phyloP scores from a whole-genome alignment of 305 asterid genomes.

The Fraxinus xanthoxyloides region DNA sequence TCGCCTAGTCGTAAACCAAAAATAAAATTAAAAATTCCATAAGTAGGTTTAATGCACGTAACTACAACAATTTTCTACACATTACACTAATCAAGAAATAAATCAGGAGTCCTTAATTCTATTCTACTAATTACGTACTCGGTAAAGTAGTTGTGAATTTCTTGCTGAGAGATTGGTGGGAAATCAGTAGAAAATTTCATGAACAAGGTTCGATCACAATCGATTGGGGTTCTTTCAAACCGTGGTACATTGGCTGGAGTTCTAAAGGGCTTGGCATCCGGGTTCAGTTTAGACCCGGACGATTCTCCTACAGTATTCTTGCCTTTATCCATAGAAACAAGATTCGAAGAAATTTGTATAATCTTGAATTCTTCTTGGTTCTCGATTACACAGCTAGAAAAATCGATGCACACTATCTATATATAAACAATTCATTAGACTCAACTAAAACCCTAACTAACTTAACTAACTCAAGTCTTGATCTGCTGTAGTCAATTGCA shows the following conservation, averaged over 20 bases:
- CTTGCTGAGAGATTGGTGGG: neutral
- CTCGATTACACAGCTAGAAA: neutral
- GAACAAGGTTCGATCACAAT: neutral
- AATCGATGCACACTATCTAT: neutral
- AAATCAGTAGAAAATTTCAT: neutral
- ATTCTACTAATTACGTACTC: no score
- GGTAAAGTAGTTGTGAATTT: neutral
- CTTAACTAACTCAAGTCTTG: neutral
- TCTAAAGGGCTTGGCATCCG: neutral
- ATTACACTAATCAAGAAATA: neutral
- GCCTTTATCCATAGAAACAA: neutral
- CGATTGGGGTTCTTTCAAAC: neutral
- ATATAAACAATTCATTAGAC: neutral
- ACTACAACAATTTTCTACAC: neutral
- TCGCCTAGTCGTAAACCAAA: neutral
- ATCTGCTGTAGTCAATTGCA: neutral
- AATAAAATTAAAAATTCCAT: neutral
- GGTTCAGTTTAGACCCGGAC: neutral
- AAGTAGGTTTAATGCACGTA: neutral
- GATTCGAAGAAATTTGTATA: neutral
- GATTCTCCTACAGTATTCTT: neutral
- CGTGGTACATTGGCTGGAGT: neutral
- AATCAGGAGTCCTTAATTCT: no score
- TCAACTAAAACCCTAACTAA: neutral
- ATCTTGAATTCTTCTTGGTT: neutral